phyloP scores from a whole-genome alignment of 148 eudicot species.

The Camellia granthamiana region DNA sequence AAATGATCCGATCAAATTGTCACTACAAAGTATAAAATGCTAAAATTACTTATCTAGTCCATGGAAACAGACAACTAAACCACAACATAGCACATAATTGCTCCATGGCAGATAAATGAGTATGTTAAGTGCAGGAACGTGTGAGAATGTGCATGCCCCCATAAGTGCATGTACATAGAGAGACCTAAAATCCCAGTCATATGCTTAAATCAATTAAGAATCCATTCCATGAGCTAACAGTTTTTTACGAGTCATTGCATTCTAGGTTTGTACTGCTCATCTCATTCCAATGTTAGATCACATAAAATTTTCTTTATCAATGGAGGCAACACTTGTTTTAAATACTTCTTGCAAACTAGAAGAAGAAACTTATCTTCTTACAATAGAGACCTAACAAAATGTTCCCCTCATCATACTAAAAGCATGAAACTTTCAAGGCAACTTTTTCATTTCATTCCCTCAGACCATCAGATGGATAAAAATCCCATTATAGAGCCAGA shows the following conservation, averaged over 20 bases:
- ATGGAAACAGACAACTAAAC: neutral
- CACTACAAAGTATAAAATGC: conserved; percentile 5
- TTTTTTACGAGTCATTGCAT: neutral
- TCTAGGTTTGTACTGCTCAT: neutral
- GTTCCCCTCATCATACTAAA: neutral
- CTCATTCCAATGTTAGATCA: too few relatives aligned
- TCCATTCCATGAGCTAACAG: neutral
- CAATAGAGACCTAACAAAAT: neutral
- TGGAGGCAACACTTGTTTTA: neutral
- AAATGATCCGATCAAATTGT: neutral
- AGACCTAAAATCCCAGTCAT: neutral
- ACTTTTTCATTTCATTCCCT: neutral
- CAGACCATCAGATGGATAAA: too few relatives aligned
- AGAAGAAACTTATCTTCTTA: neutral
- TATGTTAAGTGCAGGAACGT: neutral
- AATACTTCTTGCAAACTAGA: neutral
- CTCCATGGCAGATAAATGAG: neutral
- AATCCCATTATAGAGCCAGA: neutral
- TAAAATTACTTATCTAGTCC: neutral
- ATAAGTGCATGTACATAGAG: too few relatives aligned
- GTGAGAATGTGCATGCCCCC: neutral
- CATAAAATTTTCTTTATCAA: too few relatives aligned
- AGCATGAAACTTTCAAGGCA: neutral
- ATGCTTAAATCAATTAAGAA: neutral
- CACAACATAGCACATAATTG: neutral